Conservation (phyloP, 164 flowering plant species). For the Magnolia kwangsiensis region DNA sequence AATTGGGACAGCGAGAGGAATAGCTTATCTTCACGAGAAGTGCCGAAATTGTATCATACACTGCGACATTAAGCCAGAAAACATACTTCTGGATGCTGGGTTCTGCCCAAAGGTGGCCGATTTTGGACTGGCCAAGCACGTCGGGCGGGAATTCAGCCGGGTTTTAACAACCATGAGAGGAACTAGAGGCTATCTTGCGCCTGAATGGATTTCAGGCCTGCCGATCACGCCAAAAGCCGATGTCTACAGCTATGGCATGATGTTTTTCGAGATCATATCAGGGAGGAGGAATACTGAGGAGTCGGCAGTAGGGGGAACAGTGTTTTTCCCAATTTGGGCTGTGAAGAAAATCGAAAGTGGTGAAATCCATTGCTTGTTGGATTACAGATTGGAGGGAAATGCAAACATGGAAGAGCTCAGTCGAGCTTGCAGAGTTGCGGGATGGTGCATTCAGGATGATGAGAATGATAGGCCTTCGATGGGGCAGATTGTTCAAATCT, state of each 20-base stretch:
- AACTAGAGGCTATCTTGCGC: constrained; percentile 41
- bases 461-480: constrained; percentile 17
- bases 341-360: constrained; percentile 17
- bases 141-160: constrained; percentile 34
- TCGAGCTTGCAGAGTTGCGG: constrained; percentile 26
- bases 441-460: constrained; percentile 39
- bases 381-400: constrained; percentile 24
- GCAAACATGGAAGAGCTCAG: constrained; percentile 26
- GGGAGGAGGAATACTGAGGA: constrained; percentile 31
- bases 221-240: constrained; percentile 36
- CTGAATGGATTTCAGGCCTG: constrained; percentile 38
- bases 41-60: constrained; percentile 38
- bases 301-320: constrained; percentile 8
- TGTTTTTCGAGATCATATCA: constrained; percentile 29
- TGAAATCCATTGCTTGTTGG: constrained; percentile 14
- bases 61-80: constrained; percentile 41
- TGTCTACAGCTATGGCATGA: constrained; percentile 41
- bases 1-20: constrained; percentile 32
- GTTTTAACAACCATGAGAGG: constrained; percentile 40
- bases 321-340: constrained; percentile 33
- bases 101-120: constrained; percentile 36
- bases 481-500: constrained; percentile 38
- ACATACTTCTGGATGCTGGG: constrained; percentile 30
- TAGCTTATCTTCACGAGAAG: constrained; percentile 33
- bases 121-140: constrained; percentile 34